Evolutionary conservation across 2,329 filamentous ascomycete species (phyloP), one percentile per base, ranked within the genome.

Genomic region (Penicillium brasilianum): DNA sequence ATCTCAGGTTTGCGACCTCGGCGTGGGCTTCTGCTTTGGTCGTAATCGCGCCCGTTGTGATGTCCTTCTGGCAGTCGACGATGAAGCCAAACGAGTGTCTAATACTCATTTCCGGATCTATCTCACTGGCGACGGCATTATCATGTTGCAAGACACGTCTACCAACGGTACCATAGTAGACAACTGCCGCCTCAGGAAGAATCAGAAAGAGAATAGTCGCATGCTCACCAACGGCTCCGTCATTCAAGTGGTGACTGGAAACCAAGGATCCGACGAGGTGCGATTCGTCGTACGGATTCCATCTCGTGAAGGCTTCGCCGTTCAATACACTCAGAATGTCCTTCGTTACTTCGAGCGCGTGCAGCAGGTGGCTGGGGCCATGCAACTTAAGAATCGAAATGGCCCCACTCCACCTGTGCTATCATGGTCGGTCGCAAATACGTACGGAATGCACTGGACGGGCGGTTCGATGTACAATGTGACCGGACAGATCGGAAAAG

Each of bases 51-150:
- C 76, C 49, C 84, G 86, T 36, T 95, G 91, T 76, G 95, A 99
- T 71, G 82, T 91, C 55, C 78, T 88, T 60, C 78, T 93, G 50
- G 85, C 85, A 69, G 87, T 92, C 51, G 83, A 88, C 64, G 90
- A 94, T 66, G 85, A 85, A 0, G 81, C 86, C 55, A 90, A 87
- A 74, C 86, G 91, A 46, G 85, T 99, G 61, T 98, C 94, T 81
- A 97, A 98, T 73, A 84, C 90, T n/a, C 95, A 99, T 75, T 99
- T 98, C 75, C 89, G 92, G 56, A 96, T 99, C 63, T 97, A 90
- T 72, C 84, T 97, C 69, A 99, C 96, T 70, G 82, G 88, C n/a
- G 87, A 91, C 65, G 92, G 90, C 30, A 88, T 91, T 59, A 84
- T 97, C 66, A 97, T 99, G 92, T 81, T 98, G 13, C 89, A 97